Base-by-base conservation (phyloP, 176 grass and related monocot genomes). In the Areca catechu region DNA sequence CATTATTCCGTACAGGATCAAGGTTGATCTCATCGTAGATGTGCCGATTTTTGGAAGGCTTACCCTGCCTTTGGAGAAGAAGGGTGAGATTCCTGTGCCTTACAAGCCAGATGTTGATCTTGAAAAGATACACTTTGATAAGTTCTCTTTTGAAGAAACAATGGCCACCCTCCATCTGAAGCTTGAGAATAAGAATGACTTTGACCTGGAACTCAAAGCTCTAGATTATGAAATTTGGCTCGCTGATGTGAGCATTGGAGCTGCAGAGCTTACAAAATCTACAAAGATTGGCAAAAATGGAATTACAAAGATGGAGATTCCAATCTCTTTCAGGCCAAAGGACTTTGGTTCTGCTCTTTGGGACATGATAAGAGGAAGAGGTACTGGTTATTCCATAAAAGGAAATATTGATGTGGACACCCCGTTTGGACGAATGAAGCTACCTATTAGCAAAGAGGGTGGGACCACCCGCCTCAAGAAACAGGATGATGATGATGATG, bases 101-200 rank as follows among this genome's bases (percentile, higher is more conserved):
- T 98, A 98, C 81, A 92, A 98, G 82, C 93, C 93, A 17, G 87
- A 98, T 53, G 75, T 92, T 19, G 84, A 98, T 63, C 75, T 98
- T 17, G 87, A 98, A 70, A 98, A 92, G 68, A 85, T 98, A 65
- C 87, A 85, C 51, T 98, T 98, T 65, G 69, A 85, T 51, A 70
- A 76, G 22, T 98, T 92, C 78, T 98, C 93, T 9, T 89, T 92
- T 29, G 93, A 98, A 28, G 83, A 98, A 63, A 88, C 93, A 57
- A 72, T 66, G 16, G 93, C 93, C 65, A 90, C 79, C 53, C 81
- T 98, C 15, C 78, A 91, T 71, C 57, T 98, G 65, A 91, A 90
- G 69, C 63, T 98, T 6, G 93, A 98, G 75, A 98, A 98, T 80
- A 98, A 92, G 78, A 98, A 98, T 24, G 87, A 98, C 65, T 98